A percentile compares a stretch with the other conserved stretches of the same genome.
Conservation (phyloP, 352 stramenopile species). For the Pythium chondricola region DNA sequence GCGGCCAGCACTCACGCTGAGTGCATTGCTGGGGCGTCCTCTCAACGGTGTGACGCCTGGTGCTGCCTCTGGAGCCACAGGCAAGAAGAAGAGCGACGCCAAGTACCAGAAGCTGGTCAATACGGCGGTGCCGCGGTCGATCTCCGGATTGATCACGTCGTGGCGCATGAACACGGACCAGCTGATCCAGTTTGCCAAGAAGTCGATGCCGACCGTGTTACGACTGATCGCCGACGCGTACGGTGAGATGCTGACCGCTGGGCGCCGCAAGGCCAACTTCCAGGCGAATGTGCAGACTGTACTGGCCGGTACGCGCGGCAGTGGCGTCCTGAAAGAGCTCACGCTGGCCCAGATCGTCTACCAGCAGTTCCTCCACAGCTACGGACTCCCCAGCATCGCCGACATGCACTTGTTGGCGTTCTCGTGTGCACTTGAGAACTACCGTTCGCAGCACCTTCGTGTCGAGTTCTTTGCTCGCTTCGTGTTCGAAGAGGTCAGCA, state of each 20-base stretch:
- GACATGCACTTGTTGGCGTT: constrained; percentile 78
- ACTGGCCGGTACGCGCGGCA: background rate
- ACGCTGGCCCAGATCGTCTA: constrained; percentile 72
- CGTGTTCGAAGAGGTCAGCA: constrained; percentile 64
- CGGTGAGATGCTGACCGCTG: constrained; percentile 59
- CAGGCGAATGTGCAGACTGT: background rate
- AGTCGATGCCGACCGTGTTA: constrained; percentile 55
- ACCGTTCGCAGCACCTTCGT: constrained; percentile 56
- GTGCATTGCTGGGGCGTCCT: constrained; percentile 31
- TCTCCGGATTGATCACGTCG: constrained; percentile 66
- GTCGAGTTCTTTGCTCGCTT: constrained; percentile 74
- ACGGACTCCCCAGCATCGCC: constrained; percentile 67
- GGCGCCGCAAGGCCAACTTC: constrained; percentile 31
- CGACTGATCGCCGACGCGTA: constrained; percentile 70
- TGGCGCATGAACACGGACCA: constrained; percentile 83
- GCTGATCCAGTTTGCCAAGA: constrained; percentile 73
- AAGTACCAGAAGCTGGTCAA: constrained; percentile 78
- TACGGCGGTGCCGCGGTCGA: constrained; percentile 43
- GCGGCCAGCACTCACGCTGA: constrained; percentile 38
- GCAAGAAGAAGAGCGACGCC: constrained; percentile 36
- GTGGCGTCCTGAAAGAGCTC: constrained; percentile 19
- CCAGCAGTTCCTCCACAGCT: constrained; percentile 76
- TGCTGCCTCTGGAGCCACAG: background rate
- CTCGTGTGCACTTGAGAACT: constrained; percentile 59
- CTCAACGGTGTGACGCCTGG: background rate